Base-by-base conservation (phyloP, 768 basidiomycete genomes). In the Leccinum uliginosum region DNA sequence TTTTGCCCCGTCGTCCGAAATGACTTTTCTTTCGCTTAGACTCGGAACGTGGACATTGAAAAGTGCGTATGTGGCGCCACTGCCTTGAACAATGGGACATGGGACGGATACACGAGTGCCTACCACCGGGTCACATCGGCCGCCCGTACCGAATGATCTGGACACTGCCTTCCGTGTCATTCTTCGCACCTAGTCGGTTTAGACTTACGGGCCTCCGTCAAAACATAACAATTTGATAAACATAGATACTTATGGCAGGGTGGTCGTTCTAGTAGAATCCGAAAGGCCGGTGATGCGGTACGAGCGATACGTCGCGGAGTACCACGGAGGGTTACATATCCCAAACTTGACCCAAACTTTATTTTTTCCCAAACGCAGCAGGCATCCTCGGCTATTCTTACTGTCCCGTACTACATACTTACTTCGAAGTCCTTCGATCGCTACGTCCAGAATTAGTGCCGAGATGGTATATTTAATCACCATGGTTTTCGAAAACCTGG, bases 401-500 rank as follows among this genome's bases (percentile, higher is more conserved):
- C 17, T 14, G 53, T 59, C 27, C 23, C 7, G 12, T 50, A n/a
- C n/a, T n/a, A n/a, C n/a, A n/a, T n/a, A n/a, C n/a, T n/a, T n/a
- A n/a, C 35, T n/a, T 38, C 12, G 21, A n/a, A 9, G 40, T 21
- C 3, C 50, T 62, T 59, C 40, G 17, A 51, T 64, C 35, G 50
- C 53, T 54, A 59, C 14, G 29, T 24, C 35, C 48, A 40, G 47
- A 48, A 53, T 59, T 58, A 53, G 59, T 44, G 38, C 9, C 34
- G 40, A 27, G 5, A 56, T 50, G 30, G 12, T 55, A 38, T 71
- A 69, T 69, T 60, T 63, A 70, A 64, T 58, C 48, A 2, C 45
- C 26, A 19, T 49, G 46, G 9, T 2, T 35, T 55, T 52, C 44
- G 26, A 19, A 46, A n/a, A 34, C 7, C 17, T 29, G 12, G 7